A percentile compares a stretch with the other conserved stretches of the same genome.
Evolutionary conservation across 139 green algal genomes (phyloP).

Genomic region (Volvox reticuliferus): DNA sequence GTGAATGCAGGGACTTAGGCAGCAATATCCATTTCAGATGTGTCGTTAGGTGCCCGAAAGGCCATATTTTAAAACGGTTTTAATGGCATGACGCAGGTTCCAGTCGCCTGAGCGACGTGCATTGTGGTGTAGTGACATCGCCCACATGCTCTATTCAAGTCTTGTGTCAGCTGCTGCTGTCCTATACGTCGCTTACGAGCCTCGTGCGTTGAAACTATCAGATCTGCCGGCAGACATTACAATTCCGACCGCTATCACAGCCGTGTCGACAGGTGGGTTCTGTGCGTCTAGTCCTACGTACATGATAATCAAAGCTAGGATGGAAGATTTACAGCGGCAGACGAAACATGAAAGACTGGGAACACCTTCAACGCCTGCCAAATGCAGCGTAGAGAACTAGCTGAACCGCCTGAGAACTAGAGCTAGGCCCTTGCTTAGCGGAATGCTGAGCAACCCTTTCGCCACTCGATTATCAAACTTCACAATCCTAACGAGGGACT

Average conservation of each 20-base stretch:
- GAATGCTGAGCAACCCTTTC: too few relatives aligned
- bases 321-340: too few relatives aligned
- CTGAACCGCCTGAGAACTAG: too few relatives aligned
- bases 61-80: neutral
- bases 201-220: conserved; percentile 41
- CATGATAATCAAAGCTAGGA: too few relatives aligned
- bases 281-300: too few relatives aligned
- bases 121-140: conserved; percentile 66
- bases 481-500: too few relatives aligned
- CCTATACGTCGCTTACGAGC: conserved; percentile 47
- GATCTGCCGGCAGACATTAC: conserved; percentile 26
- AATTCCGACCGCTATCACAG: conserved; percentile 51
- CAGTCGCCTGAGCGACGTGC: conserved; percentile 47
- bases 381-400: too few relatives aligned
- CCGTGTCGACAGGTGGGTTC: conserved; percentile 28
- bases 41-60: too few relatives aligned
- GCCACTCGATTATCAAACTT: too few relatives aligned
- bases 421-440: too few relatives aligned
- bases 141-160: conserved; percentile 68
- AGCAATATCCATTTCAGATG: neutral
- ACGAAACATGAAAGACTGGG: too few relatives aligned
- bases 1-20: neutral
- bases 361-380: too few relatives aligned
- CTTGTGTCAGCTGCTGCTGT: conserved; percentile 44
- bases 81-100: neutral